Base-by-base conservation (phyloP, 257 asterid genomes). In the Plantago ovata region DNA sequence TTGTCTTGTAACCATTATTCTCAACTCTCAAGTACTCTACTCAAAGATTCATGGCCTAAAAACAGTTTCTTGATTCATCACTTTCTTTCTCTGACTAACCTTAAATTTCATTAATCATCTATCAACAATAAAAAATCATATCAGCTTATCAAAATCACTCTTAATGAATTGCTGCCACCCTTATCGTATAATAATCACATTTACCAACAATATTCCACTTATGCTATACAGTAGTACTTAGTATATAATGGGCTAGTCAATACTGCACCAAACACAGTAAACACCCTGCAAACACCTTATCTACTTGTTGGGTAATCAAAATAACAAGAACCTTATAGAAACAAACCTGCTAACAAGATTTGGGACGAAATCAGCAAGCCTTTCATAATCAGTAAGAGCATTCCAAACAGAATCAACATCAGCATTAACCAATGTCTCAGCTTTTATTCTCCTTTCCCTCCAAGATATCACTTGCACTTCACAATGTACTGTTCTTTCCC, bases 361-460 rank as follows among this genome's bases (percentile, higher is more conserved):
- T 19, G 98, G 96, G 65, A 91, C 78, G 78, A 87, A 91, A 85
- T 91, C 95, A 38, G 98, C 94, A 32, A 91, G 95, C 75, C 94
- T 79, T 74, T 91, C 98, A 50, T 91, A 91, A 66, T 91, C 98
- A 40, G 96, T 91, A 50, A 91, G 92, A 70, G 94, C 81, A 71
- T 62, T 60, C 98, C 98, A 91, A 22, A 87, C 89, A 36, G 94
- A 79, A 0, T 72, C 68, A 41, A 82, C 84, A 70, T 84, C 87
- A 38, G 96, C 89, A 62, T 85, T 63, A 46, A 87, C 95, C 7
- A 72, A 62, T 3, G 87, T 70, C 75, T 87, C 87, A 60, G 82
- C 95, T 66, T 78, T 87, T 61, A 91, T 73, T 72, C 85, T 81
- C 13, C 96, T 78, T 42, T 91, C 98, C 60, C 98, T 81, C 96